Evolutionary conservation across 176 grass and related monocot species (phyloP).

Genomic region (Zea mays): DNA sequence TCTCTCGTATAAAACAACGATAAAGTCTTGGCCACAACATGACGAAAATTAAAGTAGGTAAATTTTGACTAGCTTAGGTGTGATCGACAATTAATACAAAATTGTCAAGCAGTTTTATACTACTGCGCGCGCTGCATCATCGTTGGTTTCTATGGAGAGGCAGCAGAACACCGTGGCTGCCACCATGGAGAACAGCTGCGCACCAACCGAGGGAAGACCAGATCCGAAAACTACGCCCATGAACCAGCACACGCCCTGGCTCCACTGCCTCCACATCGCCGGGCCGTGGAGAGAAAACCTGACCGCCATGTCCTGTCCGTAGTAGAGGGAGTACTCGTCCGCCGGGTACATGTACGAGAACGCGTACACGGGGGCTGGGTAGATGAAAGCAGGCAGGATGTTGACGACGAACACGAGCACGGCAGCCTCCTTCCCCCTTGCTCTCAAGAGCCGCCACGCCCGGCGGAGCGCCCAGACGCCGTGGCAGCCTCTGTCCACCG

Average conservation of each 20-base stretch:
- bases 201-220: neutral
- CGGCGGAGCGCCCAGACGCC: neutral
- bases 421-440: neutral
- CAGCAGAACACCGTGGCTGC: neutral
- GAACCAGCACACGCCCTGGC: neutral
- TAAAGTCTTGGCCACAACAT: too few species aligned
- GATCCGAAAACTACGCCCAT: neutral
- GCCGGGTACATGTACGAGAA: neutral
- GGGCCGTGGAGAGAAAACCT: neutral
- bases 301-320: neutral
- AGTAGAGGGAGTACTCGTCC: neutral
- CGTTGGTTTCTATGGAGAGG: neutral
- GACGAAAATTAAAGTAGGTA: too few species aligned
- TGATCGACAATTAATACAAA: too few species aligned
- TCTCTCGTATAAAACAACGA: too few species aligned
- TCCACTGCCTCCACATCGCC: neutral
- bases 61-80: too few species aligned
- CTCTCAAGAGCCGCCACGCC: neutral
- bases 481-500: neutral
- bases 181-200: neutral
- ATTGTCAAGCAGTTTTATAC: too few species aligned
- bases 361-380: neutral
- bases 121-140: too few species aligned
- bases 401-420: neutral
- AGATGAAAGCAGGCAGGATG: neutral